phyloP scores from a whole-genome alignment of 164 flowering plant species.

The Magnolia officinalis region DNA sequence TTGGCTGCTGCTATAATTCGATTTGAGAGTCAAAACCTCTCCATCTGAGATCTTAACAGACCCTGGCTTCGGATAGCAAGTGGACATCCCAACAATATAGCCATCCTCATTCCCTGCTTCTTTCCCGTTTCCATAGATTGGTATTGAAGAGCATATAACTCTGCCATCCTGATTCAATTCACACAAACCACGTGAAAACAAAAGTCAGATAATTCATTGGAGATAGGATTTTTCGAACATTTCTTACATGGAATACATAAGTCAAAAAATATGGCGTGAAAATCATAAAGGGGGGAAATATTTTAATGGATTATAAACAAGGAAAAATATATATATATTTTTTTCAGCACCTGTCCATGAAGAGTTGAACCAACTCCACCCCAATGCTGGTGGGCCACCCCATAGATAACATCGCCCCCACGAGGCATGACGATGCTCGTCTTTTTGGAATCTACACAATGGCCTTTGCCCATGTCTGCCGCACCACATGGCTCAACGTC shows the following conservation, averaged over 20 bases:
- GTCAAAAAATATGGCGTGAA: too few relatives aligned
- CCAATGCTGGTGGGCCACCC: conserved; percentile 68
- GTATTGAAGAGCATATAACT: conserved; percentile 61
- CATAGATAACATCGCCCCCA: conserved; percentile 71
- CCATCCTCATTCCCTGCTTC: conserved; percentile 76
- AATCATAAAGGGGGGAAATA: too few relatives aligned
- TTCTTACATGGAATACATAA: too few relatives aligned
- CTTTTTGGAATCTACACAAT: conserved; percentile 41
- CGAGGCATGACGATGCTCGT: conserved; percentile 39
- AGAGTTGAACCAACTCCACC: conserved; percentile 61
- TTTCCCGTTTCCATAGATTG: conserved; percentile 65
- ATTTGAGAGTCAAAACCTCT: conserved; percentile 56
- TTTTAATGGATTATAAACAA: not conserved
- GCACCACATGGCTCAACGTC: conserved; percentile 45
- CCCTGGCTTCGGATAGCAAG: conserved; percentile 79
- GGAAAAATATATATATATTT: not conserved
- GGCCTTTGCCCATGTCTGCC: conserved; percentile 19
- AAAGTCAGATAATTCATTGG: not conserved
- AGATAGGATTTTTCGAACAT: too few relatives aligned
- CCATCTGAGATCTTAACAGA: conserved; percentile 51
- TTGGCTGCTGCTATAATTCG: conserved; percentile 50
- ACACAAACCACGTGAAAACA: conserved; percentile 6
- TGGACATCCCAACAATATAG: conserved; percentile 85
- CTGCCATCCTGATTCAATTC: conserved; percentile 58
- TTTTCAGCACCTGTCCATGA: conserved; percentile 55